Base-by-base conservation (phyloP, 116 monocot species). In the Zostera marina region DNA sequence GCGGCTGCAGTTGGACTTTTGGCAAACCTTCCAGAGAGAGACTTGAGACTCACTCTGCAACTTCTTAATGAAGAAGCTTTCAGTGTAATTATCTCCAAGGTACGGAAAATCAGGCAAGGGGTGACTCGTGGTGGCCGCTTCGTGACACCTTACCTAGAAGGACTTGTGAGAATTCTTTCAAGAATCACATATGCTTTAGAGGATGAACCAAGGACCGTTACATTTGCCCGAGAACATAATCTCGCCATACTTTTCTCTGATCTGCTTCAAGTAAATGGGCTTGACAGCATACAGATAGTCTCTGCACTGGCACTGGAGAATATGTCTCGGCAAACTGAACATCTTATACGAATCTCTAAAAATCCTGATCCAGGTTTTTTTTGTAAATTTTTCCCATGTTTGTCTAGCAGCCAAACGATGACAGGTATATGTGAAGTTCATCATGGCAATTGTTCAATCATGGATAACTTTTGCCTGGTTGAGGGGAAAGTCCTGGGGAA, bases 401-500 rank as follows among this genome's bases (percentile, higher is more conserved):
- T 89, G 19, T 63, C 56, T 39, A 76, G 70, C 47, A 70, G 47
- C 39, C 72, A 59, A n/a, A 53, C 22, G 0, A 11, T 69, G 24
- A 63, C 61, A 20, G 85, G 76, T 16, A 24, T 78, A 6, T 98
- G 96, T 55, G 59, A 44, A 10, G 70, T 98, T 32, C 96, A 98
- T 59, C 69, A 24, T 20, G 96, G 96, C 20, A 55, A 80, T 54
- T 89, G 89, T 57, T 88, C 88, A 3, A 53, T 73, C 47, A 81
- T 55, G 62, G 82, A 82, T 40, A 85, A 56, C 16, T 94, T 98
- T 68, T 98, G 96, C 59, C 74, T 98, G 8, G 47, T 86, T 47
- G 72, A 89, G 61, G 80, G 80, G 48, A 77, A 64, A 23, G 72
- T 76, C 15, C 75, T 88, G 5, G 80, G 77, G 60, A 88, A 83